These are phyloP conservation scores for Tremella mesenterica DNA, from an alignment of 768 basidiomycete species.

Conservation along the genomic window DNA sequence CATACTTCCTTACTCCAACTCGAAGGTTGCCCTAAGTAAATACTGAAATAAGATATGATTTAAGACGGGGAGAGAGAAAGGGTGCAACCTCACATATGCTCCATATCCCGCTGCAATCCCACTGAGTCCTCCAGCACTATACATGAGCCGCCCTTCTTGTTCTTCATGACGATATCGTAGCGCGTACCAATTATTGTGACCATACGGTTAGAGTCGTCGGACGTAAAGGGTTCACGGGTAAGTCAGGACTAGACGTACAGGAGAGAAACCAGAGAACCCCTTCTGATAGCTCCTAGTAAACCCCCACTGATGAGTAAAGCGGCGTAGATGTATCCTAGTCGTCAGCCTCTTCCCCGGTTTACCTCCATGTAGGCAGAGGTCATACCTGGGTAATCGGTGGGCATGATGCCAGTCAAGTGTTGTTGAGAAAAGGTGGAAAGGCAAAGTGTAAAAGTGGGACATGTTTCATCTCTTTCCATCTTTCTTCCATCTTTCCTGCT, in stretches of 20 bases:
- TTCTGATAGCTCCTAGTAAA: conserved; percentile 4
- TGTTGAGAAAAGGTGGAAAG: no score
- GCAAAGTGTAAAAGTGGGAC: no score
- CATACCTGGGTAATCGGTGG: no score
- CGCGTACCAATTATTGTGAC: not conserved
- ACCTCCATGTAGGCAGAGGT: no score
- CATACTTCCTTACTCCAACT: no score
- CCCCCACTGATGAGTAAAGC: conserved; percentile 2
- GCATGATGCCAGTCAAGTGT: no score
- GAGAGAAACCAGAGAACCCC: conserved; percentile 7
- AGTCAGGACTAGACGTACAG: conserved; percentile 3
- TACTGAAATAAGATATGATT: not conserved
- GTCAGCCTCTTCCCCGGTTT: no score
- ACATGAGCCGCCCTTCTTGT: not conserved
- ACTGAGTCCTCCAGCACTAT: not conserved
- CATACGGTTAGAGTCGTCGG: not conserved
- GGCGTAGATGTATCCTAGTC: conserved; percentile 13
- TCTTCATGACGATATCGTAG: not conserved
- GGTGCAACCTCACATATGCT: not conserved
- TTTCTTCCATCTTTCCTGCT: no score
- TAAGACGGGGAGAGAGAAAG: not conserved
- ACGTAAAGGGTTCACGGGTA: not conserved
- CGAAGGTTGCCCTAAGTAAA: not conserved
- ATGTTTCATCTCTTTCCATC: no score
- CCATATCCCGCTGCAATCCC: conserved; percentile 4